Conservation (phyloP, 495 filamentous ascomycete genomes). For the Neurospora sp. region DNA sequence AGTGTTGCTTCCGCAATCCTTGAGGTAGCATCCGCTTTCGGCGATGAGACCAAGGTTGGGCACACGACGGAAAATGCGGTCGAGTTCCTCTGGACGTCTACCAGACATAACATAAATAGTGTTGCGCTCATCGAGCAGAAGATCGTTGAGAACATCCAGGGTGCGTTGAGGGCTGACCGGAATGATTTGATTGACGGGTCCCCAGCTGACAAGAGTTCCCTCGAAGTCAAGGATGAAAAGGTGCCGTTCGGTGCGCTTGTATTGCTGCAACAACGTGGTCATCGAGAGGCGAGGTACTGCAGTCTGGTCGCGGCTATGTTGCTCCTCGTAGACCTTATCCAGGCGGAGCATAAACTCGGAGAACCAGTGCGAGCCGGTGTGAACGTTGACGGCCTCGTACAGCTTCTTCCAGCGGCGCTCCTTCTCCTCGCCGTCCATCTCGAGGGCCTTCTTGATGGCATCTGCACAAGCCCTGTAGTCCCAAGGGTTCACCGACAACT, state of each 20-base stretch:
- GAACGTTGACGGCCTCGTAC: slow-evolving; percentile 62
- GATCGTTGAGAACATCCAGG: slow-evolving; percentile 65
- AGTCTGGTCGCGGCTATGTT: slow-evolving; percentile 69
- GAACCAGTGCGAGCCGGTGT: slow-evolving; percentile 79
- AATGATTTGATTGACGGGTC: slow-evolving; percentile 67
- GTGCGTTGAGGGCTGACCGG: slow-evolving; percentile 69
- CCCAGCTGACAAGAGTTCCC: slow-evolving; percentile 79
- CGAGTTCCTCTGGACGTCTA: slow-evolving; percentile 75
- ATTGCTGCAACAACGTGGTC: slow-evolving; percentile 49
- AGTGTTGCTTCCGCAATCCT: slow-evolving; percentile 49
- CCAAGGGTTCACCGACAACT: slow-evolving; percentile 87
- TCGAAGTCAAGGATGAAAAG: slow-evolving; percentile 89
- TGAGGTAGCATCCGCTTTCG: slow-evolving; percentile 85
- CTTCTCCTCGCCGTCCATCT: slow-evolving; percentile 64
- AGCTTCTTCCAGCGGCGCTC: slow-evolving; percentile 62
- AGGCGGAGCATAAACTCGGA: slow-evolving; percentile 58
- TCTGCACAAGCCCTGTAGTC: slow-evolving; percentile 77
- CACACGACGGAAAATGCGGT: slow-evolving; percentile 68
- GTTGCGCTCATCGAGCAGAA: slow-evolving; percentile 67
- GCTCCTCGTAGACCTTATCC: slow-evolving; percentile 65
- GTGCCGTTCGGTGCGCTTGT: slow-evolving; percentile 51
- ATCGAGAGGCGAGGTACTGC: slow-evolving; percentile 75
- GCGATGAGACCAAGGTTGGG: slow-evolving; percentile 76
- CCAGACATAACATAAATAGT: slow-evolving; percentile 91
- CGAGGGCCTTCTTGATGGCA: slow-evolving; percentile 70